Base-by-base conservation (phyloP, 257 asterid species). In the Petunia axillaris region DNA sequence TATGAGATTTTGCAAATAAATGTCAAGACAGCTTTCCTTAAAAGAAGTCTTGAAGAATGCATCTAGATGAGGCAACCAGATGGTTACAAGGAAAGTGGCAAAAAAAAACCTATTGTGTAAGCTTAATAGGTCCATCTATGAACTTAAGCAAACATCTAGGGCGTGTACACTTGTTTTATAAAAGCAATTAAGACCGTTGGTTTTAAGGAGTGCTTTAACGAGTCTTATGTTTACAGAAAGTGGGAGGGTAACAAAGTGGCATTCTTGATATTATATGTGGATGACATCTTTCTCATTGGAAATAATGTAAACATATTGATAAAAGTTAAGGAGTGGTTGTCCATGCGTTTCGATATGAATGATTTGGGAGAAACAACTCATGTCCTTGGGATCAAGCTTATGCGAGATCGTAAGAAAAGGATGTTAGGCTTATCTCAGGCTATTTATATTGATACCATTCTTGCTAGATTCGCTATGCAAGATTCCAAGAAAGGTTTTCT, bases 61-160 rank as follows among this genome's bases (percentile, higher is more conserved):
- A 25, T 25, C 25, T 25, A 25, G 25, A 25, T 25, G 25, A 25
- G 25, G 25, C 25, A 25, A 25, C 25, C 25, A 25, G 25, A 25
- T 25, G 25, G 25, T 25, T 25, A 25, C 25, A 25, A 25, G 25
- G 25, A 25, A 25, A 25, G 25, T 25, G 25, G 25, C 25, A 25
- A 25, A 25, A 25, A 25, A 25, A 25, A 25, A 25, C 25, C 25
- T 25, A 25, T 25, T 25, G 25, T 25, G 25, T 25, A 25, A 25
- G 25, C 25, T 25, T 25, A 25, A 25, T 25, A 25, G 25, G 25
- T 25, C 25, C 25, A 25, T 25, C 25, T 25, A 25, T 25, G 25
- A 25, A 25, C 25, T 25, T 25, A 25, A 25, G 25, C 25, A 58
- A 78, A 78, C 55, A 37, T 74, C 78, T 74, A 74, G 63, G 37